Evolutionary conservation across 345 rosid genomes (phyloP).

Genomic region (Gynandropsis gynandra): DNA sequence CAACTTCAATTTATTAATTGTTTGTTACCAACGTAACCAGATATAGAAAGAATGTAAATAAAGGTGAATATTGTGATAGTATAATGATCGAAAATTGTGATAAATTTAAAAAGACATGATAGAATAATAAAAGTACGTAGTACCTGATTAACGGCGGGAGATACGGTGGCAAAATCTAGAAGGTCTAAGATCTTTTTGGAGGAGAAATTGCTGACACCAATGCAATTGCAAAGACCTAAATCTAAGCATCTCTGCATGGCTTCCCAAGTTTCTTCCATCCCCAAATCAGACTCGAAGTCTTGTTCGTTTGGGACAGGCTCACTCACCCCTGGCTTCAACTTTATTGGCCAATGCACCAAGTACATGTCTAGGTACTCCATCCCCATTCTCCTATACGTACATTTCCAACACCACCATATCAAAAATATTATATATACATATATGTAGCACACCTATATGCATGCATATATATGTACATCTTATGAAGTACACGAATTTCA

Average conservation of each 20-base stretch:
- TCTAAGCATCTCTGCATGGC: conserved; percentile 80
- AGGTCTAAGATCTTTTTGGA: conserved; percentile 43
- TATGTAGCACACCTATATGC: too few species aligned
- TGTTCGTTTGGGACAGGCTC: conserved; percentile 54
- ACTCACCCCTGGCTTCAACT: conserved; percentile 56
- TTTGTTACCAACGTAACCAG: too few species aligned
- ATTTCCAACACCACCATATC: conserved; percentile 1
- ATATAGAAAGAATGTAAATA: too few species aligned
- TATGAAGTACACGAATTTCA: too few species aligned
- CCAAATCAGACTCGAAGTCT: conserved; percentile 53
- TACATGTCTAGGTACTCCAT: conserved; percentile 79
- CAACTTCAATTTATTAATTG: too few species aligned
- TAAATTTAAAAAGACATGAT: conserved; percentile 3
- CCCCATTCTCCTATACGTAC: conserved; percentile 40
- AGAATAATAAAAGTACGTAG: neutral
- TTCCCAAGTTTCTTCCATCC: conserved; percentile 67
- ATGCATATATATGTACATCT: too few species aligned
- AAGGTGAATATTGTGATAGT: too few species aligned
- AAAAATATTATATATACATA: conserved; percentile 4
- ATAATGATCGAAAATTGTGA: too few species aligned
- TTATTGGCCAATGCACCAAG: conserved; percentile 93
- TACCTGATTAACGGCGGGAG: conserved; percentile 73
- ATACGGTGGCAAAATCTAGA: conserved; percentile 51
- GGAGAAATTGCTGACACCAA: conserved; percentile 94
- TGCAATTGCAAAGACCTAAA: conserved; percentile 52